Percentiles rank a stretch among this genome's conserved stretches.
phyloP scores from a whole-genome alignment of 768 basidiomycete species.

The Suillus spraguei region DNA sequence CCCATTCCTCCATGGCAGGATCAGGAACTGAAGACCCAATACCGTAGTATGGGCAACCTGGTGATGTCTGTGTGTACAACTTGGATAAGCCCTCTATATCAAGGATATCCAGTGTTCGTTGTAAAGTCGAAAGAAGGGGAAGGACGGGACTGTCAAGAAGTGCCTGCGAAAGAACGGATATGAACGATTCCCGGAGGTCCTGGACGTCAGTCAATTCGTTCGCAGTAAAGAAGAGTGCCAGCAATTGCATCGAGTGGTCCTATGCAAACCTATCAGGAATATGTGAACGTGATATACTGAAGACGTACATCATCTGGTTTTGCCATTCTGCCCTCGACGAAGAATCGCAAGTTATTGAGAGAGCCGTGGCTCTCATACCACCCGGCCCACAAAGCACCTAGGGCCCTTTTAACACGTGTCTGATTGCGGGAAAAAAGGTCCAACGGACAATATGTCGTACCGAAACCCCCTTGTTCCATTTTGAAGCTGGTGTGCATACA shows the following conservation, averaged over 20 bases:
- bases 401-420: conserved; percentile 56
- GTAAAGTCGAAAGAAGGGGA: conserved; percentile 55
- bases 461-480: conserved; percentile 32
- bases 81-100: conserved; percentile 77
- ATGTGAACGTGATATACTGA: neutral
- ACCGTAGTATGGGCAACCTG: conserved; percentile 6
- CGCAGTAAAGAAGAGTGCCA: conserved; percentile 18
- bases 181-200: conserved; percentile 53
- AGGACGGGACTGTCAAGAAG: conserved; percentile 58
- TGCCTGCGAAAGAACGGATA: conserved; percentile 47
- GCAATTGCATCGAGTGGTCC: neutral
- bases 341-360: too few relatives aligned
- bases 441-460: conserved; percentile 76
- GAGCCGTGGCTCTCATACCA: too few relatives aligned
- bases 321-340: too few relatives aligned
- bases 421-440: conserved; percentile 83
- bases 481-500: conserved; percentile 82
- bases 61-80: conserved; percentile 33
- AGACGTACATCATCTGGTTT: too few relatives aligned
- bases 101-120: too few relatives aligned
- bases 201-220: conserved; percentile 14
- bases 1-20: conserved; percentile 68
- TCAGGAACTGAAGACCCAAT: conserved; percentile 42
- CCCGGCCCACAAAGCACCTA: too few relatives aligned
- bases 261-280: neutral